These are phyloP conservation scores for Kodamaea lidongshanica DNA, from an alignment of 805 yeast species.

Conservation along the genomic window DNA sequence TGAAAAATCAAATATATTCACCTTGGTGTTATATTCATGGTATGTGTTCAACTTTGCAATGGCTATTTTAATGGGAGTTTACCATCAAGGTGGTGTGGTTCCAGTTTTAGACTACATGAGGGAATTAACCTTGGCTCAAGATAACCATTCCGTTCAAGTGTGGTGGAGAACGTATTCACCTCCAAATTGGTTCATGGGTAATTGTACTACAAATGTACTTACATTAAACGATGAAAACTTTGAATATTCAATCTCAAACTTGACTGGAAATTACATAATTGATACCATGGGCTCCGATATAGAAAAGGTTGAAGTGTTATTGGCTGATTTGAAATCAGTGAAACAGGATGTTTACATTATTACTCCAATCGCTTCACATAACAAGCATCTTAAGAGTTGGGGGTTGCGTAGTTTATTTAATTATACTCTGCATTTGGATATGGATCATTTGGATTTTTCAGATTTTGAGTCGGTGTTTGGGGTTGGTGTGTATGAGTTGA, in stretches of 20 bases:
- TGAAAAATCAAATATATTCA: slow-evolving; percentile 9
- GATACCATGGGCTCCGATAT: slow-evolving; percentile 47
- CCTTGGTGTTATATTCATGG: slow-evolving; percentile 42
- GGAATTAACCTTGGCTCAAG: not conserved
- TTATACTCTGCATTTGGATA: slow-evolving; percentile 50
- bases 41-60: slow-evolving; percentile 54
- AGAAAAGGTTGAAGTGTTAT: slow-evolving; percentile 16
- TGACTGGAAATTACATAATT: slow-evolving; percentile 15
- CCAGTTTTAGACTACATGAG: slow-evolving; percentile 49
- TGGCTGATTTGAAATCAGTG: slow-evolving; percentile 10
- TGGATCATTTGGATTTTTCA: slow-evolving; percentile 64
- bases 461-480: slow-evolving; percentile 50
- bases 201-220: slow-evolving; percentile 13
- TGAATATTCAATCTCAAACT: slow-evolving; percentile 5
- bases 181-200: slow-evolving; percentile 73
- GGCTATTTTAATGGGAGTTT: slow-evolving; percentile 64
- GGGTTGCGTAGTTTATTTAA: slow-evolving; percentile 18
- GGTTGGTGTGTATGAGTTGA: slow-evolving; percentile 48
- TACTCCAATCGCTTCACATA: slow-evolving; percentile 36
- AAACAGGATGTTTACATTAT: slow-evolving; percentile 20
- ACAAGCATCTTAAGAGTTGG: slow-evolving; percentile 14
- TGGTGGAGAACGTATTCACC: slow-evolving; percentile 97
- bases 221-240: slow-evolving; percentile 11
- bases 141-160: slow-evolving; percentile 36
- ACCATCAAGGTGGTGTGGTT: slow-evolving; percentile 88